Percentiles rank a stretch among this genome's conserved stretches.
Evolutionary conservation across 768 basidiomycete genomes (phyloP).

Genomic region (Tephrocybe rancida): DNA sequence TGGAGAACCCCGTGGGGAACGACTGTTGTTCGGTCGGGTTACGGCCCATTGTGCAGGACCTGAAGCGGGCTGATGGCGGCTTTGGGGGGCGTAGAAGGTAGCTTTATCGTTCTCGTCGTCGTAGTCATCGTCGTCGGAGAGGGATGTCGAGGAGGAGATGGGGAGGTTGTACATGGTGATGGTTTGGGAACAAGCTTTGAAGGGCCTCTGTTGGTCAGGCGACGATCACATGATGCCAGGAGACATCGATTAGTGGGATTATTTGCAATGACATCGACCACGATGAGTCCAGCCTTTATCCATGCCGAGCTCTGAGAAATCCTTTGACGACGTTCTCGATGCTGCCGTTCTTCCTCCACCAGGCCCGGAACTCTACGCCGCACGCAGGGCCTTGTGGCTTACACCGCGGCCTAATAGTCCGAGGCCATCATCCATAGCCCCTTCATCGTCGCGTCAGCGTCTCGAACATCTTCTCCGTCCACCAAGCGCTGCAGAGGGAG

Average conservation of each 20-base stretch:
- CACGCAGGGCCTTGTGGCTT: conserved; percentile 67
- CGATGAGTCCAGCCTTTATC: conserved; percentile 5
- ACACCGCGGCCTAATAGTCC: conserved; percentile 23
- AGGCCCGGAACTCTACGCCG: conserved; percentile 65
- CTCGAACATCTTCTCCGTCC: conserved; percentile 52
- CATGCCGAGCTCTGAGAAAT: conserved; percentile 9
- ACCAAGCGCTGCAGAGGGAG: conserved; percentile 49
- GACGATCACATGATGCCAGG: conserved; percentile 16
- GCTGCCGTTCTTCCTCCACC: conserved; percentile 52
- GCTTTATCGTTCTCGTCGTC: conserved; percentile 45
- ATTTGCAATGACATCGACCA: not conserved
- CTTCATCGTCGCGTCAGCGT: conserved; percentile 43
- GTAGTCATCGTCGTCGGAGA: conserved; percentile 77
- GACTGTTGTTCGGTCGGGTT: conserved; percentile 17
- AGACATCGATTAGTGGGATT: not conserved
- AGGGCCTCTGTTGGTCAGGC: conserved; percentile 16
- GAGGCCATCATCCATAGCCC: not conserved
- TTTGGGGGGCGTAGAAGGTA: conserved; percentile 52
- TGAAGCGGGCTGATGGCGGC: conserved; percentile 36
- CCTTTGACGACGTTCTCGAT: conserved; percentile 43
- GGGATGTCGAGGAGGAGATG: conserved; percentile 76
- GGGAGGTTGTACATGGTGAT: conserved; percentile 52
- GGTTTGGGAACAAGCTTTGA: conserved; percentile 27
- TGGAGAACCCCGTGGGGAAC: conserved; percentile 45
- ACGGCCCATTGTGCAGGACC: conserved; percentile 73